These are phyloP conservation scores for Lichenothelia convexa DNA, from an alignment of 495 filamentous ascomycete species.

Conservation along the genomic window DNA sequence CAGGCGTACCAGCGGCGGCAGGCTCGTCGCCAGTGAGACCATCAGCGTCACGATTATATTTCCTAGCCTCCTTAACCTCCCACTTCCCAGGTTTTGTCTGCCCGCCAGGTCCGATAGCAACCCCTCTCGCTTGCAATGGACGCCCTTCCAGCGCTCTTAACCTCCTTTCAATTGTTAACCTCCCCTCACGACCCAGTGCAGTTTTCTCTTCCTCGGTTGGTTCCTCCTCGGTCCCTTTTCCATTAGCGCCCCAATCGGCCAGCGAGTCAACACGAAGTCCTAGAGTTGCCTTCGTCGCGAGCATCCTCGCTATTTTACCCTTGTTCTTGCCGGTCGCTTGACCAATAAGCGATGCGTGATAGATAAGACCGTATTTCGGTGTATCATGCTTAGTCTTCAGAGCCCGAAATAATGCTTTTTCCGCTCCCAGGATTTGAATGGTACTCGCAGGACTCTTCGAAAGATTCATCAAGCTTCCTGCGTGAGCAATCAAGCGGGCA, in stretches of 20 bases:
- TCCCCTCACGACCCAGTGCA: constrained; percentile 50
- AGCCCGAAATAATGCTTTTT: constrained; percentile 96
- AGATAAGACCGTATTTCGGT: constrained; percentile 97
- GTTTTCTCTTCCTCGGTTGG: constrained; percentile 76
- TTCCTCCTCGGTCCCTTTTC: constrained; percentile 42
- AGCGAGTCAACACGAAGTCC: constrained; percentile 88
- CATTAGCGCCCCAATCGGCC: constrained; percentile 48
- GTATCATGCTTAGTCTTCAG: constrained; percentile 99
- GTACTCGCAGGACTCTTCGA: constrained; percentile 94
- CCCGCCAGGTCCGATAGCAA: constrained; percentile 57
- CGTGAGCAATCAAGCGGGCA: constrained; percentile 86
- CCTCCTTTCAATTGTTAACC: constrained; percentile 68
- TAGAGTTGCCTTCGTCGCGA: constrained; percentile 81
- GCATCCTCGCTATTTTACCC: constrained; percentile 94
- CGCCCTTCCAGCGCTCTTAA: constrained; percentile 78
- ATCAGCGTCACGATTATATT: constrained; percentile 91
- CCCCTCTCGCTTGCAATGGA: constrained; percentile 59
- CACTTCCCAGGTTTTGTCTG: constrained; percentile 54
- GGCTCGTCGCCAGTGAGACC: constrained; percentile 56
- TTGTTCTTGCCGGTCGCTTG: constrained; percentile 96
- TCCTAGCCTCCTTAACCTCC: constrained; percentile 82
- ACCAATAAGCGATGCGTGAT: constrained; percentile 90
- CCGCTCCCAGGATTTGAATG: constrained; percentile 92
- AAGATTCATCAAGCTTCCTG: constrained; percentile 85
- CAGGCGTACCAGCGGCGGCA: constrained; percentile 24